Evolutionary conservation across 495 filamentous ascomycete genomes (phyloP).

Genomic region (Talaromyces liani): DNA sequence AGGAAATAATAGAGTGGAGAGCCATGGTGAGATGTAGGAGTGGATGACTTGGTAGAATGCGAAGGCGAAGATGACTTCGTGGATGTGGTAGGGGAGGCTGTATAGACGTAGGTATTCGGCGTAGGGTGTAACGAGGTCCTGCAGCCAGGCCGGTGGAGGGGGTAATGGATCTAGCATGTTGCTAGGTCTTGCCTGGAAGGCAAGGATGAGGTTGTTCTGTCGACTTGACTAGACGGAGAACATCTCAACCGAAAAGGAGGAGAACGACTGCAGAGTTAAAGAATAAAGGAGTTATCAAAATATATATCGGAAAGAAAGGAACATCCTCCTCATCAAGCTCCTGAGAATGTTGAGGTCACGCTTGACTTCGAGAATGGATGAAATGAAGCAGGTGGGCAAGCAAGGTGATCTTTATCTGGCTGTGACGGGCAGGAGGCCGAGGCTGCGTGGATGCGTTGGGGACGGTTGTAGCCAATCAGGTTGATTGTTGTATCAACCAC

Average conservation of each 20-base stretch:
- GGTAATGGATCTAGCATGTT: conserved; percentile 46
- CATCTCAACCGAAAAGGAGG: not conserved
- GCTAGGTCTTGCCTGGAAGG: not conserved
- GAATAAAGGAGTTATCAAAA: not conserved
- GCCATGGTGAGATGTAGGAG: conserved; percentile 60
- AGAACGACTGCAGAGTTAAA: not conserved
- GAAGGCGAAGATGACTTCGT: conserved; percentile 76
- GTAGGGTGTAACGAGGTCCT: conserved; percentile 33
- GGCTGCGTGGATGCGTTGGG: not conserved
- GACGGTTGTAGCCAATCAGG: not conserved
- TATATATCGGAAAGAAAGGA: not conserved
- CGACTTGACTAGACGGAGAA: not conserved
- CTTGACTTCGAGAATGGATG: not conserved
- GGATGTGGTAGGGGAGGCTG: conserved; percentile 75
- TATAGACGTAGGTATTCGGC: conserved; percentile 49
- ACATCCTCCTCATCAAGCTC: not conserved
- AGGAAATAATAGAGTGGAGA: conserved; percentile 68
- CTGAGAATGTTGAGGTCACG: not conserved
- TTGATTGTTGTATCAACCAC: not conserved
- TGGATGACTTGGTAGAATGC: conserved; percentile 71
- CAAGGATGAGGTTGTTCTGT: not conserved
- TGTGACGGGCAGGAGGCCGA: not conserved
- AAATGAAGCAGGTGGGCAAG: too few species aligned
- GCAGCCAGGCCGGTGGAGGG: conserved; percentile 35
- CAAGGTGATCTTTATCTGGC: not conserved